Conservation (phyloP, 208 protist species). For the Leishmania turanica region DNA sequence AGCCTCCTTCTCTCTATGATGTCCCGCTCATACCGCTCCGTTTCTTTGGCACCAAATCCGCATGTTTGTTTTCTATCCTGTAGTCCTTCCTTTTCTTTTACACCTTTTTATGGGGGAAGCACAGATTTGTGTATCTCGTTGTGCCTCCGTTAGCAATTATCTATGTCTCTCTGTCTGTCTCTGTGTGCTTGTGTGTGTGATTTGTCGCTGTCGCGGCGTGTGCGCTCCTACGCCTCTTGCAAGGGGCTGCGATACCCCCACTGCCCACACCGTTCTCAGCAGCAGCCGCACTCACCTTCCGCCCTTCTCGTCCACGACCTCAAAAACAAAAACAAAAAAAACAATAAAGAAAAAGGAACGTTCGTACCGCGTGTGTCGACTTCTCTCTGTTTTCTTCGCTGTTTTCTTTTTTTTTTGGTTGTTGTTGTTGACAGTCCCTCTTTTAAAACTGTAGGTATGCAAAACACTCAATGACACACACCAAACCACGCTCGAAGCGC, state of each 20-base stretch:
- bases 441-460: conserved; percentile 7
- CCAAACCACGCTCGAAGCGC: neutral
- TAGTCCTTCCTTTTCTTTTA: neutral
- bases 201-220: neutral
- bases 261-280: neutral
- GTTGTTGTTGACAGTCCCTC: neutral
- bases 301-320: neutral
- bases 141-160: conserved; percentile 24
- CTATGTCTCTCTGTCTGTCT: conserved; percentile 8
- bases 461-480: neutral
- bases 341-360: conserved; percentile 19
- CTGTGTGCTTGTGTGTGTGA: neutral
- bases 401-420: conserved; percentile 23
- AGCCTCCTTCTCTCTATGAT: neutral
- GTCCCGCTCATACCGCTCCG: neutral
- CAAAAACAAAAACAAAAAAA: neutral
- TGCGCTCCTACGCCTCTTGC: neutral
- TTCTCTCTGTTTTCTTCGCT: conserved; percentile 5
- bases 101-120: neutral
- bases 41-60: neutral
- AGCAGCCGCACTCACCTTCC: neutral
- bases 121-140: conserved; percentile 15
- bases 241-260: neutral
- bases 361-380: conserved; percentile 14
- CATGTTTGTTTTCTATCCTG: conserved; percentile 1